phyloP scores from a whole-genome alignment of 2,329 filamentous ascomycete genomes.

The Colletotrichum acutatum region DNA sequence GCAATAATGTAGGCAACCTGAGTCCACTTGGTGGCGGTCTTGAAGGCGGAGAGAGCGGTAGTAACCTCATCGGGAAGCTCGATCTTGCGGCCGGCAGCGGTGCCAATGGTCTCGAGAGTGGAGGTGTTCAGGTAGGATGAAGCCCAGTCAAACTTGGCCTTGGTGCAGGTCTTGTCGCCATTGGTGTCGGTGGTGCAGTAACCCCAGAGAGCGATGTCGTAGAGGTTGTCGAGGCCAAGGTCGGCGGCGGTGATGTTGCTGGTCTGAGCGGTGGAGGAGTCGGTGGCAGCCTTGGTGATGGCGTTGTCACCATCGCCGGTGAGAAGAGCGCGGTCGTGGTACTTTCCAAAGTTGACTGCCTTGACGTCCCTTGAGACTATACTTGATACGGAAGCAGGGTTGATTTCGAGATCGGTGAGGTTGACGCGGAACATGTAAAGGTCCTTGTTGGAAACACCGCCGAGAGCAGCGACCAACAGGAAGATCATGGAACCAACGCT shows the following conservation, averaged over 20 bases:
- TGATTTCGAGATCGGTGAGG: conserved; percentile 67
- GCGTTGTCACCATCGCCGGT: conserved; percentile 37
- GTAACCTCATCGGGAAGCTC: conserved; percentile 75
- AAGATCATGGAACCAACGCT: conserved; percentile 82
- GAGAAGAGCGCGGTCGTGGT: conserved; percentile 48
- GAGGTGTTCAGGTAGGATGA: conserved; percentile 76
- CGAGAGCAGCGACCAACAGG: conserved; percentile 66
- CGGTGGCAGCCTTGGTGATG: conserved; percentile 41
- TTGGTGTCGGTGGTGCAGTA: conserved; percentile 78
- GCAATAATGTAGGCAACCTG: conserved; percentile 83
- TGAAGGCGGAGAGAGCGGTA: conserved; percentile 77
- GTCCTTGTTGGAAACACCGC: conserved; percentile 65
- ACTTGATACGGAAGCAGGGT: conserved; percentile 47
- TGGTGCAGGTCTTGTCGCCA: conserved; percentile 73
- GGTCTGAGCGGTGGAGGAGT: conserved; percentile 34
- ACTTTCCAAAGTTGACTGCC: conserved; percentile 48
- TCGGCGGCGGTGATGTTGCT: conserved; percentile 67
- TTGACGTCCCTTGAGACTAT: conserved; percentile 36
- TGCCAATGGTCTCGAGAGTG: conserved; percentile 64
- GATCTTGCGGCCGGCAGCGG: conserved; percentile 62
- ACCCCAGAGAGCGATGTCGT: conserved; percentile 86
- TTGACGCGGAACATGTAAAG: conserved; percentile 72
- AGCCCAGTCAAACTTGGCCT: conserved; percentile 80
- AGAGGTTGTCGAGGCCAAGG: conserved; percentile 77
- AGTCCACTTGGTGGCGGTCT: conserved; percentile 82